phyloP scores from a whole-genome alignment of 2,329 filamentous ascomycete species.

The Thielaviopsis musarum region DNA sequence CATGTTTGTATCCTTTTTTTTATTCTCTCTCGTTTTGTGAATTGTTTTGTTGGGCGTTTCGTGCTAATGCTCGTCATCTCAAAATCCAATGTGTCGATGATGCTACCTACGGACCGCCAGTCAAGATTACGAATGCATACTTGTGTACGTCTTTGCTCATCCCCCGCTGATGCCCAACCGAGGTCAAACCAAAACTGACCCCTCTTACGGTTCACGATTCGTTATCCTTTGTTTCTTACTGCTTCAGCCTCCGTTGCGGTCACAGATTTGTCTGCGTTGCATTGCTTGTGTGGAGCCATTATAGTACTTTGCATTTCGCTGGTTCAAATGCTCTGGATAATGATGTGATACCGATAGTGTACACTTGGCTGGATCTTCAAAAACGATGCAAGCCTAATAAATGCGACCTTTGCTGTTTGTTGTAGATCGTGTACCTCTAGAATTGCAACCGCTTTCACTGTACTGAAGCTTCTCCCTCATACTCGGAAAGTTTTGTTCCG shows the following conservation, averaged over 20 bases:
- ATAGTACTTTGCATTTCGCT: neutral
- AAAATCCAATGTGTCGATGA: neutral
- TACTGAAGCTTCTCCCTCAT: too few relatives aligned
- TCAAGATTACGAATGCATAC: neutral
- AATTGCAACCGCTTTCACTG: too few relatives aligned
- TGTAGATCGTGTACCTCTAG: too few relatives aligned
- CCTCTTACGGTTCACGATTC: neutral
- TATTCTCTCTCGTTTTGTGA: neutral
- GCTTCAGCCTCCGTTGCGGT: too few relatives aligned
- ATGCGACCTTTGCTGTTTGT: too few relatives aligned
- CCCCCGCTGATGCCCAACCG: neutral
- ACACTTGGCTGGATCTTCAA: neutral
- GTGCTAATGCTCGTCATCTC: too few relatives aligned
- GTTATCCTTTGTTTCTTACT: neutral
- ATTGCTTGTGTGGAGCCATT: too few relatives aligned
- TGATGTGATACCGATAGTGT: neutral
- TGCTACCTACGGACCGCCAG: neutral
- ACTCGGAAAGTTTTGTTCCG: too few relatives aligned
- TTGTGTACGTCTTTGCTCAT: neutral
- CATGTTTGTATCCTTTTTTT: neutral
- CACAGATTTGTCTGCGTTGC: neutral
- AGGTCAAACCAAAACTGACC: neutral
- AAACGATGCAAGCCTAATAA: too few relatives aligned
- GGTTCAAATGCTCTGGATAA: neutral
- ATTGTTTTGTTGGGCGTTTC: neutral